A percentile compares a stretch with the other conserved stretches of the same genome.
These are phyloP conservation scores for Somion occarium DNA, from an alignment of 1,284 basidiomycete species.

Conservation along the genomic window DNA sequence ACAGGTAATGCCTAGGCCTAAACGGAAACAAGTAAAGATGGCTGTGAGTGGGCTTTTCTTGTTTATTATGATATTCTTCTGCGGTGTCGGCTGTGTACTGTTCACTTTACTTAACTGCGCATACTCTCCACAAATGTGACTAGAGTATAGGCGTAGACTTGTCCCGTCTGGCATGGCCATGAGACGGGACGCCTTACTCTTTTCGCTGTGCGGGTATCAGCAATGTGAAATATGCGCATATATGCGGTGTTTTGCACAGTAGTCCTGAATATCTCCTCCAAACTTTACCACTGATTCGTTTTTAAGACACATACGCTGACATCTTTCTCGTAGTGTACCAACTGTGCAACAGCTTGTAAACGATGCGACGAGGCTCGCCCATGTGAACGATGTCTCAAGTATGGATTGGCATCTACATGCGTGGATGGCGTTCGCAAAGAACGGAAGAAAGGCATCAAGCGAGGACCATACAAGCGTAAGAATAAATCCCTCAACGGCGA, in stretches of 20 bases:
- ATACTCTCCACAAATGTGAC: too few species aligned
- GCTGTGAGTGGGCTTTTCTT: conserved; percentile 68
- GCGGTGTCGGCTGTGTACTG: not conserved
- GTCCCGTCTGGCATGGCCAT: too few species aligned
- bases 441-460: conserved; percentile 81
- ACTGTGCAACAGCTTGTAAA: conserved; percentile 83
- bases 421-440: conserved; percentile 77
- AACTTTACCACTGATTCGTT: too few species aligned
- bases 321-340: conserved; percentile 55
- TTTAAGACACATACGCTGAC: conserved; percentile 1
- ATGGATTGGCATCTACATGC: conserved; percentile 67
- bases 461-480: conserved; percentile 82
- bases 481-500: conserved; percentile 36
- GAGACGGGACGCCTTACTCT: too few species aligned
- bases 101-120: too few species aligned
- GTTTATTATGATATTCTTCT: not conserved
- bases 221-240: too few species aligned
- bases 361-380: conserved; percentile 79
- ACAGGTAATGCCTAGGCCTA: conserved; percentile 38
- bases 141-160: too few species aligned
- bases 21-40: conserved; percentile 87
- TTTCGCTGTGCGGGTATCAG: too few species aligned
- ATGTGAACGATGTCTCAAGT: conserved; percentile 79
- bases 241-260: too few species aligned
- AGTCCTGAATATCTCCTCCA: too few species aligned